phyloP scores from a whole-genome alignment of 768 basidiomycete genomes.

The Cystobasidium tubakii region DNA sequence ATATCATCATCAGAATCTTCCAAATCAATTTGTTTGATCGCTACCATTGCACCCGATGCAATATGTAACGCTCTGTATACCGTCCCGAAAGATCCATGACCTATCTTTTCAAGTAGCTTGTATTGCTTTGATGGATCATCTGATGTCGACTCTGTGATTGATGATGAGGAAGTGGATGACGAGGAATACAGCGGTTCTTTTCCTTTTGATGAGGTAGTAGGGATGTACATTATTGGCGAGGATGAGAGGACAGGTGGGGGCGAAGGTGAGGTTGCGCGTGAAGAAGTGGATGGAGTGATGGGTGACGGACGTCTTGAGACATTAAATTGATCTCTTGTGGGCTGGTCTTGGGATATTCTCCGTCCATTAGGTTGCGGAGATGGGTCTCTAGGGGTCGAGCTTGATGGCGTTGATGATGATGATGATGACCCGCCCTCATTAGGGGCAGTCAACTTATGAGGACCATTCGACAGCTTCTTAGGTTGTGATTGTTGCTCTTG shows the following conservation, averaged over 20 bases:
- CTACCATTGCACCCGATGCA: slow-evolving; percentile 87
- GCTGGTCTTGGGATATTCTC: background rate
- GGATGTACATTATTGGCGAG: background rate
- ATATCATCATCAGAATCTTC: slow-evolving; percentile 99
- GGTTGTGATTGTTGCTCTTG: background rate
- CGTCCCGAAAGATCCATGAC: slow-evolving; percentile 17
- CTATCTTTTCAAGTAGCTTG: slow-evolving; percentile 31
- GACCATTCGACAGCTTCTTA: background rate
- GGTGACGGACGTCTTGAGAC: background rate
- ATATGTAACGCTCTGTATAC: slow-evolving; percentile 61
- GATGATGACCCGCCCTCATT: background rate
- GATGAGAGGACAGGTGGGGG: background rate
- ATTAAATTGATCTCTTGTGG: background rate
- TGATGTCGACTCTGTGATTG: background rate
- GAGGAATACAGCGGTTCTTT: background rate
- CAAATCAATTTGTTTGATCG: slow-evolving; percentile 97
- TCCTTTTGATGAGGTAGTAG: background rate
- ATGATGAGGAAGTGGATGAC: background rate
- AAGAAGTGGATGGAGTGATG: background rate
- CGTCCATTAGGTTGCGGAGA: background rate
- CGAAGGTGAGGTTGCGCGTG: background rate
- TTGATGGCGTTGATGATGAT: background rate
- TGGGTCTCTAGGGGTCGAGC: background rate
- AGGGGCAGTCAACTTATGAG: background rate
- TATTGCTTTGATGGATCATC: slow-evolving; percentile 32